These are phyloP conservation scores for Torulaspora globosa DNA, from an alignment of 1,139 yeast genomes.

Conservation along the genomic window DNA sequence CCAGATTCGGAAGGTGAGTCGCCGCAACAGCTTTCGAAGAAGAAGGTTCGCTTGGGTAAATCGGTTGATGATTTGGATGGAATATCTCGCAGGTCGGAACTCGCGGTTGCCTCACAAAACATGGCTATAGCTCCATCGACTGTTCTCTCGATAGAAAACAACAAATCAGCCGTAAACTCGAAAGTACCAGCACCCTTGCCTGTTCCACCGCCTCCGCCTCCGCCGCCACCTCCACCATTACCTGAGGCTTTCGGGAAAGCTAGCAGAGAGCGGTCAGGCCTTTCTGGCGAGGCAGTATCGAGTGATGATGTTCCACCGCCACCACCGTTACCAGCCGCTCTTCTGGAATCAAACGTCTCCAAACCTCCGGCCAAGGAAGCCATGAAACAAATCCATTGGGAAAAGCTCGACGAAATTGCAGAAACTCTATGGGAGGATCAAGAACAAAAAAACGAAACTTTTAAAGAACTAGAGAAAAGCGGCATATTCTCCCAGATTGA, in stretches of 20 bases:
- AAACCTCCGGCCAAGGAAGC: slow-evolving; percentile 49
- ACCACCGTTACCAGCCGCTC: slow-evolving; percentile 30
- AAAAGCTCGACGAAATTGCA: slow-evolving; percentile 64
- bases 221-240: slow-evolving; percentile 14
- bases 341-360: slow-evolving; percentile 35
- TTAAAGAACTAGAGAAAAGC: slow-evolving; percentile 49
- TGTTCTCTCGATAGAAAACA: neutral
- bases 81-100: too few species aligned
- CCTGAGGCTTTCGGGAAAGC: neutral
- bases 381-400: slow-evolving; percentile 95
- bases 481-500: slow-evolving; percentile 83
- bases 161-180: too few species aligned
- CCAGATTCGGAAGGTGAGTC: neutral
- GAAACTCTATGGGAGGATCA: slow-evolving; percentile 75
- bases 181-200: neutral
- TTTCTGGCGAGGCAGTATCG: neutral
- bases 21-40: neutral
- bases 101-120: neutral
- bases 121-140: neutral
- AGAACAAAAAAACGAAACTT: slow-evolving; percentile 47
- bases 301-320: slow-evolving; percentile 9
- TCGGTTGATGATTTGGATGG: neutral
- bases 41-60: neutral
- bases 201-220: slow-evolving; percentile 24
- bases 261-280: neutral